A percentile compares a stretch with the other conserved stretches of the same genome.
These are phyloP conservation scores for Insectozyma bohioensis DNA, from an alignment of 1,139 yeast species.

Conservation along the genomic window DNA sequence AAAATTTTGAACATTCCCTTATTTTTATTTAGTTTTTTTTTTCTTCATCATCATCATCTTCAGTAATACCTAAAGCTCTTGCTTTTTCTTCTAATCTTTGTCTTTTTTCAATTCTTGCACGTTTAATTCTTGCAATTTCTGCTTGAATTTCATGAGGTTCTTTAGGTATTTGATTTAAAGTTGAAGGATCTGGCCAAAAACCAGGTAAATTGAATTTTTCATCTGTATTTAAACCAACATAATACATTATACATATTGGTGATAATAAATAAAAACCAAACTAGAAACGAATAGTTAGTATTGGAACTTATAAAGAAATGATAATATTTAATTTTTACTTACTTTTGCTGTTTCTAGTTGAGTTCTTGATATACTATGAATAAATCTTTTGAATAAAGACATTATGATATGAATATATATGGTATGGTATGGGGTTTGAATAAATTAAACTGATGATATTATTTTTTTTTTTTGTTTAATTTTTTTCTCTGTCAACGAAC, in stretches of 20 bases:
- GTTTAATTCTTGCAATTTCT: constrained; percentile 81
- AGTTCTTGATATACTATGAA: constrained; percentile 49
- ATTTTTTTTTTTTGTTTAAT: background rate
- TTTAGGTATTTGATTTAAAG: constrained; percentile 86
- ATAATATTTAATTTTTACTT: constrained; percentile 22
- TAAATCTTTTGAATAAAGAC: constrained; percentile 20
- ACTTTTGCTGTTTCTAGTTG: constrained; percentile 71
- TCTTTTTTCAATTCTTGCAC: constrained; percentile 73
- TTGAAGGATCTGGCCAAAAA: constrained; percentile 95
- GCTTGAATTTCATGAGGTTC: constrained; percentile 91
- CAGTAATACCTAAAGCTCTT: constrained; percentile 59
- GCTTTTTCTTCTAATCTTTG: constrained; percentile 73
- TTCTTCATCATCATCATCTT: constrained; percentile 22
- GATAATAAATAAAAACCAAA: constrained; percentile 84
- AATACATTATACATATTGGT: constrained; percentile 88
- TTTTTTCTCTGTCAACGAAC: background rate
- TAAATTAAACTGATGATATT: background rate
- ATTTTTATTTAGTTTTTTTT: too few species aligned
- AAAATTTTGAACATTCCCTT: background rate
- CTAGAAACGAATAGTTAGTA: constrained; percentile 33
- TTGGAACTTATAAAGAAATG: background rate
- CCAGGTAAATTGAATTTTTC: constrained; percentile 90
- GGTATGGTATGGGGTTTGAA: constrained; percentile 1
- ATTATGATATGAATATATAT: too few species aligned
- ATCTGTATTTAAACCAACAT: constrained; percentile 88